Evolutionary conservation across 2,329 filamentous ascomycete species (phyloP).

Genomic region (Cladosporium colombiae): DNA sequence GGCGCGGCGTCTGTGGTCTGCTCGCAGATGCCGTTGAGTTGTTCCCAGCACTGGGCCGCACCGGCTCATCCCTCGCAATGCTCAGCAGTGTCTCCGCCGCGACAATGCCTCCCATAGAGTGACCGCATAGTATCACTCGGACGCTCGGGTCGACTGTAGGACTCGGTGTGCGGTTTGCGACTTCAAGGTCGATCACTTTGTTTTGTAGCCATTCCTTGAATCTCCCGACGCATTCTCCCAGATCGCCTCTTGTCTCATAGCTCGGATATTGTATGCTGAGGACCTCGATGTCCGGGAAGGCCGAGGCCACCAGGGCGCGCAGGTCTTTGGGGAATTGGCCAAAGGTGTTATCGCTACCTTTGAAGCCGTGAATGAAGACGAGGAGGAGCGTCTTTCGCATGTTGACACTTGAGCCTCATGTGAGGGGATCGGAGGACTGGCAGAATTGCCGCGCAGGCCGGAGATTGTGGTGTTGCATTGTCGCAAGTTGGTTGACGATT

Average conservation of each 20-base stretch:
- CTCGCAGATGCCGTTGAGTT: slow-evolving; percentile 13
- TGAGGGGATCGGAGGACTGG: background rate
- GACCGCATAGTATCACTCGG: slow-evolving; percentile 77
- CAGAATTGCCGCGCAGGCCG: background rate
- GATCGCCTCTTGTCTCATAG: slow-evolving; percentile 78
- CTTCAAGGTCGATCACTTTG: slow-evolving; percentile 92
- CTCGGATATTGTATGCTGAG: slow-evolving; percentile 72
- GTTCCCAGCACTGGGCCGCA: slow-evolving; percentile 21
- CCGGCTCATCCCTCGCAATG: slow-evolving; percentile 66
- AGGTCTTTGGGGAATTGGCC: slow-evolving; percentile 74
- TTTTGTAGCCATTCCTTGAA: slow-evolving; percentile 86
- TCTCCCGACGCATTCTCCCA: slow-evolving; percentile 67
- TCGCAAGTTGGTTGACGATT: slow-evolving; percentile 1
- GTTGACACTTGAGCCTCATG: slow-evolving; percentile 2
- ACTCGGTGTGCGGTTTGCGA: slow-evolving; percentile 73
- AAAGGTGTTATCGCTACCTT: slow-evolving; percentile 80
- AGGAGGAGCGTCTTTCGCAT: slow-evolving; percentile 74
- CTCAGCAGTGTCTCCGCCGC: slow-evolving; percentile 83
- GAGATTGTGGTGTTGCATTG: background rate
- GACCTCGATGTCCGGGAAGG: slow-evolving; percentile 69
- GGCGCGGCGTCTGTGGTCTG: slow-evolving; percentile 16
- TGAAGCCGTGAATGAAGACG: slow-evolving; percentile 88
- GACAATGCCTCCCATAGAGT: slow-evolving; percentile 91
- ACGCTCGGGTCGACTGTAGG: slow-evolving; percentile 86
- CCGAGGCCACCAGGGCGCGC: slow-evolving; percentile 61